Conservation (phyloP, 805 yeast species). For the Kodamaea sagamina region DNA sequence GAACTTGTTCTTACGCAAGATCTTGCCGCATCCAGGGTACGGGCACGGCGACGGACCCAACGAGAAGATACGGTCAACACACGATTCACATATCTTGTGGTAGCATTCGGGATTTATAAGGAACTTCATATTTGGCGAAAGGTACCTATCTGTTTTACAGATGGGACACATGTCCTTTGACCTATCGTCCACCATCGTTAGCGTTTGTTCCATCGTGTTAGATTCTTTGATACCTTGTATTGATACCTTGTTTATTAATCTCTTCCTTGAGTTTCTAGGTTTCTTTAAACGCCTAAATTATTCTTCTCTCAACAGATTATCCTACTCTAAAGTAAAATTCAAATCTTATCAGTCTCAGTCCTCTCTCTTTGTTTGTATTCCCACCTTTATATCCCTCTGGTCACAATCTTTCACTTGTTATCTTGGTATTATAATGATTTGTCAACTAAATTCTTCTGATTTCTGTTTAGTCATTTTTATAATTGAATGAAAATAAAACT, state of each 20-base stretch:
- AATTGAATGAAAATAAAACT: no score
- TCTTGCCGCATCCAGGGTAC: constrained; percentile 85
- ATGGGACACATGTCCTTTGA: constrained; percentile 90
- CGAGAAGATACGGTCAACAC: constrained; percentile 93
- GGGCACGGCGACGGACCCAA: constrained; percentile 98
- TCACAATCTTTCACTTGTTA: no score
- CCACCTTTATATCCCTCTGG: no score
- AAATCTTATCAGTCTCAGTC: no score
- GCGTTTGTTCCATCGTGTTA: not conserved
- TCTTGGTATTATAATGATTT: no score
- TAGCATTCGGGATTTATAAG: constrained; percentile 96
- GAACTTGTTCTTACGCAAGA: constrained; percentile 82
- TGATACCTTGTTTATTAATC: not conserved
- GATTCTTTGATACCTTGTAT: not conserved
- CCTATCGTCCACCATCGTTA: constrained; percentile 43
- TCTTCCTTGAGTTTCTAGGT: not conserved
- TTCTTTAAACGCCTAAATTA: no score
- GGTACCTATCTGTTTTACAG: constrained; percentile 91
- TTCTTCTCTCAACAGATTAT: no score
- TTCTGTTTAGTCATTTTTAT: no score
- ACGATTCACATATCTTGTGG: constrained; percentile 94
- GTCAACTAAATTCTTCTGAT: no score
- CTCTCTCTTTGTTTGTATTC: no score
- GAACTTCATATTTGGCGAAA: constrained; percentile 90
- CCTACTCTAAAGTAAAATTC: no score